These are phyloP conservation scores for Berberis vulgaris DNA, from an alignment of 164 flowering plant genomes.

Conservation along the genomic window DNA sequence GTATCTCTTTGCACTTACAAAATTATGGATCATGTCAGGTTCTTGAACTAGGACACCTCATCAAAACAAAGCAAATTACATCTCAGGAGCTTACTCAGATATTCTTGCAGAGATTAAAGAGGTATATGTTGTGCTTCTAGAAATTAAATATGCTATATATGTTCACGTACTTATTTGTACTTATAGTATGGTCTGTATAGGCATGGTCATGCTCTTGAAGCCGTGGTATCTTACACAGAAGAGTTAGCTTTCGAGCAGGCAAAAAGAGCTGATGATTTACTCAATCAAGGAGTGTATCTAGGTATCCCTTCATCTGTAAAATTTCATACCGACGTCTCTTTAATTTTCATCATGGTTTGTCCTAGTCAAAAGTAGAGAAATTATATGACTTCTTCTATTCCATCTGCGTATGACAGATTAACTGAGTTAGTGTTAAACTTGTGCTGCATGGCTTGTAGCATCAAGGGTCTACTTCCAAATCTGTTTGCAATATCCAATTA, in stretches of 20 bases:
- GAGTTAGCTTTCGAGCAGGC: slow-evolving; percentile 83
- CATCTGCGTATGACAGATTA: too few species aligned
- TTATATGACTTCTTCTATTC: too few species aligned
- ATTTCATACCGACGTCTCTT: too few species aligned
- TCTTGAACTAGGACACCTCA: slow-evolving; percentile 67
- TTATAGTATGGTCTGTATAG: slow-evolving; percentile 17
- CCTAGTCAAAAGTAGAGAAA: too few species aligned
- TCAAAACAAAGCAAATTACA: slow-evolving; percentile 64
- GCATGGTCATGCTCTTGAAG: slow-evolving; percentile 60
- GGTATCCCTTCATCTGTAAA: slow-evolving; percentile 28
- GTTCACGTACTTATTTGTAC: not conserved
- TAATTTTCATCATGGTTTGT: too few species aligned
- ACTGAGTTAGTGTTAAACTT: too few species aligned
- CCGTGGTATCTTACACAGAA: slow-evolving; percentile 69
- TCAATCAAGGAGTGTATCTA: slow-evolving; percentile 60
- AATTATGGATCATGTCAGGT: slow-evolving; percentile 27
- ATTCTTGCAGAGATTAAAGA: slow-evolving; percentile 62
- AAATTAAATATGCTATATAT: not conserved
- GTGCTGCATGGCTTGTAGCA: too few species aligned
- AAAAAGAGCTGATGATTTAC: slow-evolving; percentile 62
- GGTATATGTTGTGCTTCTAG: slow-evolving; percentile 23
- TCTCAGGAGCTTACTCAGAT: slow-evolving; percentile 62
- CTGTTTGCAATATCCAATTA: too few species aligned
- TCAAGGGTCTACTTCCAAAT: too few species aligned
- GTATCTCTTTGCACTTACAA: not conserved